Evolutionary conservation across 306 rosid genomes (phyloP), one percentile per base, ranked within the genome.

Genomic region (Prunus dulcis): DNA sequence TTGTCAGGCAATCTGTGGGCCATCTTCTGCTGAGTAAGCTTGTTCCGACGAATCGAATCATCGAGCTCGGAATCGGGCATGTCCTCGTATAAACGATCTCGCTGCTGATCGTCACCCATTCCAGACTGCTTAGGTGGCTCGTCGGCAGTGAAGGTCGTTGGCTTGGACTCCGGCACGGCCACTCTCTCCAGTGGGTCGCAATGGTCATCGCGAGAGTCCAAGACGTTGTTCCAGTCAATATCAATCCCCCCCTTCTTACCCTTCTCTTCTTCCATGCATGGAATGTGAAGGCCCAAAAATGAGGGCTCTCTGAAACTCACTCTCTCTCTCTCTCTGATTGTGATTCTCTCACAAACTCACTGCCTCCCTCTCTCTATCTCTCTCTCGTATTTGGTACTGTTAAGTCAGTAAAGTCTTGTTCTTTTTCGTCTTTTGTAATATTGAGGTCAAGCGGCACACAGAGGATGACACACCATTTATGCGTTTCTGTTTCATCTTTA

Each of bases 201-300:
- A 22, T 63, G 38, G 69, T 27, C 53, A 61, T 32, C 28, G 9
- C 5, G 27, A 56, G 27, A 10, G 12, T 49, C 64, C 30, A 85
- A 27, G 6, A 82, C 78, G 20, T 51, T 61, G 6, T 69, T 9
- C 77, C 82, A 87, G 77, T 84, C 84, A 9, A 87, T 69, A 2
- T 53, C 57, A 8, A 85, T 51, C n/a, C 53, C 78, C 41, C 32
- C 38, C 49, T 73, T 85, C 58, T 50, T 57, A 9, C 81, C 53
- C 43, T 56, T 65, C 49, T 49, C 85, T 52, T 66, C 80, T 52
- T 85, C 84, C 89, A 87, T 89, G 73, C 78, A 80, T 69, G 65
- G 49, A 69, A 62, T 27, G 41, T 51, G 64, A 12, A 34, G 56
- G 14, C 50, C 50, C 51, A 25, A 32, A 3, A 13, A 25, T 13